Conservation (phyloP, 768 basidiomycete genomes). For the Rhodotorula sphaerocarpa region DNA sequence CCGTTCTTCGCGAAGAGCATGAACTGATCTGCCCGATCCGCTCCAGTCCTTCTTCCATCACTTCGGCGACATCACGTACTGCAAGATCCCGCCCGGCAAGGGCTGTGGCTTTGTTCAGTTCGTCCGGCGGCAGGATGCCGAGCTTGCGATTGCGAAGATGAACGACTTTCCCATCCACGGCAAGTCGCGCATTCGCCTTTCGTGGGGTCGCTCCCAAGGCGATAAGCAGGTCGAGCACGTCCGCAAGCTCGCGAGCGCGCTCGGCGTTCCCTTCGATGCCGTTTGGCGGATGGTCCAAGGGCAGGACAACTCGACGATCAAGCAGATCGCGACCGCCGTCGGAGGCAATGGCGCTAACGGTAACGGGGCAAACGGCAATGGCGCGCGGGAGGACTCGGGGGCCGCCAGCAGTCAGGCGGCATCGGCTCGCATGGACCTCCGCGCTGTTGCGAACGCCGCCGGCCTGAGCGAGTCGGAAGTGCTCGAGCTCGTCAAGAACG, state of each 20-base stretch:
- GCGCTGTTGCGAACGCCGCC: conserved; percentile 34
- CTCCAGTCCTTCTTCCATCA: conserved; percentile 38
- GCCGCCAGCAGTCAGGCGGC: not conserved
- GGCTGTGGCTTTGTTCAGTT: conserved; percentile 96
- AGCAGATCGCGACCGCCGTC: conserved; percentile 38
- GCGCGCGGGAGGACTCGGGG: not conserved
- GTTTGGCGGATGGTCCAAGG: conserved; percentile 40
- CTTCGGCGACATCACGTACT: conserved; percentile 45
- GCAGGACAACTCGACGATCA: conserved; percentile 39
- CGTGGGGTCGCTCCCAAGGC: conserved; percentile 80
- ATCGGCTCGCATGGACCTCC: conserved; percentile 27
- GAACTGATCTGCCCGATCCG: conserved; percentile 39
- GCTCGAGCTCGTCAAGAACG: conserved; percentile 30
- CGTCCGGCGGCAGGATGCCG: conserved; percentile 81
- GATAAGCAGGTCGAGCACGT: conserved; percentile 42
- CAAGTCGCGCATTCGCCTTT: conserved; percentile 68
- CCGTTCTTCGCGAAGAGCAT: not conserved
- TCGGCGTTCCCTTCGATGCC: conserved; percentile 38
- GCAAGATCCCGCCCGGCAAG: conserved; percentile 92
- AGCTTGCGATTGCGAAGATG: conserved; percentile 85
- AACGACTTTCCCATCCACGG: conserved; percentile 92
- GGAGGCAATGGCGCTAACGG: not conserved
- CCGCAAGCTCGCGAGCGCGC: conserved; percentile 36
- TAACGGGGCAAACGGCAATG: not conserved
- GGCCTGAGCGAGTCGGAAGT: conserved; percentile 33